These are phyloP conservation scores for Aspergillus cavernicola DNA, from an alignment of 495 filamentous ascomycete genomes.

Conservation along the genomic window DNA sequence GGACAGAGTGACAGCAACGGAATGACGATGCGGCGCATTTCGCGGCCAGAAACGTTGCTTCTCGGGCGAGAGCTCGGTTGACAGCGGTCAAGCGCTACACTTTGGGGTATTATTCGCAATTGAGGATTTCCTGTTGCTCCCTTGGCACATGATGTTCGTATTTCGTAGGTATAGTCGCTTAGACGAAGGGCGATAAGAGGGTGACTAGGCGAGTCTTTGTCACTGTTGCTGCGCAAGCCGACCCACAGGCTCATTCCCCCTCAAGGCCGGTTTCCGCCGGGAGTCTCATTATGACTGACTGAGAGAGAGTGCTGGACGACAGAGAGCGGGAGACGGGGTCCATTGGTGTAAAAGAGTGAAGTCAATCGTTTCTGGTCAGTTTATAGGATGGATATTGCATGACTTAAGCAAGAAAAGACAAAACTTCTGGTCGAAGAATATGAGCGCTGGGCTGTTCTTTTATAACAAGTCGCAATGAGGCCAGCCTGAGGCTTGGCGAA, in stretches of 20 bases:
- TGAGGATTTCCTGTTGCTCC: background rate
- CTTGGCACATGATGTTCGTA: background rate
- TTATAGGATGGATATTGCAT: background rate
- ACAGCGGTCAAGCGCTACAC: slow-evolving; percentile 5
- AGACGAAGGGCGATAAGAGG: slow-evolving; percentile 2
- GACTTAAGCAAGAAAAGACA: slow-evolving; percentile 4
- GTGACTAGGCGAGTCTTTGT: background rate
- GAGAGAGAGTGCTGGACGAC: background rate
- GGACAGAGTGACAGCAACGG: background rate
- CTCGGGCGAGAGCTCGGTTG: slow-evolving; percentile 18
- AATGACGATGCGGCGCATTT: slow-evolving; percentile 11
- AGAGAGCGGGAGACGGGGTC: background rate
- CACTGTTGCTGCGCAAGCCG: slow-evolving; percentile 14
- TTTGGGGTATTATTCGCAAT: background rate
- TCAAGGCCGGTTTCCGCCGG: slow-evolving; percentile 22
- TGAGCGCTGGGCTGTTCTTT: slow-evolving; percentile 25
- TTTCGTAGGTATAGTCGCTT: background rate
- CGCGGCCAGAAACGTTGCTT: slow-evolving; percentile 3
- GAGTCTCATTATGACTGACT: slow-evolving; percentile 3
- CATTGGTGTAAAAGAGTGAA: background rate
- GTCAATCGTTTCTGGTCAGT: background rate
- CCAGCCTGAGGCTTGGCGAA: slow-evolving; percentile 34
- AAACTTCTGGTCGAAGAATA: background rate
- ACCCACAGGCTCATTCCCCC: slow-evolving; percentile 14
- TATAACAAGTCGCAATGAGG: slow-evolving; percentile 23